Evolutionary conservation across 1,139 yeast species (phyloP), one percentile per base, ranked within the genome.

Genomic region (Wickerhamiella infanticola): DNA sequence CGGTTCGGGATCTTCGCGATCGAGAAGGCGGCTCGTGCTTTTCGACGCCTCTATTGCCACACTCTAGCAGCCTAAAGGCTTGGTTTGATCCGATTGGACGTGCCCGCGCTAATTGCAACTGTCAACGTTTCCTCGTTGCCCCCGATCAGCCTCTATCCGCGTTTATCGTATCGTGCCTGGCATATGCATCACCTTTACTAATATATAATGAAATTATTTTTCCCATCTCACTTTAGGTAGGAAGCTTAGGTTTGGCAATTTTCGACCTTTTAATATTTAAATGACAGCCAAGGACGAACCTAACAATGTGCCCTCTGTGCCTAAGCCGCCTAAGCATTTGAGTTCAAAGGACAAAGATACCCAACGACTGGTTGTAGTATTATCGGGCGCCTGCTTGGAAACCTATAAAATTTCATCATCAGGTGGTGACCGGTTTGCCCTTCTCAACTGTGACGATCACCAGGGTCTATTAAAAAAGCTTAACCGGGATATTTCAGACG

Each of bases 401-500:
- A 88, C 97, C 11, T 94, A 88, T 63, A 88, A 85, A 63, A 77
- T 88, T 63, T 78, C 84, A 8, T 76, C 80, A 6, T 74, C 82
- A 27, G 86, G 88, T 45, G 95, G 94, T 46, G 97, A 88, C 62
- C 83, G 90, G 62, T 90, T 81, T 60, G 96, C 94, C 0, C 68
- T 90, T 52, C 72, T 90, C 57, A 90, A 90, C 68, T 90, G 98
- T 70, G 98, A 90, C 64, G 98, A 90, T 63, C 98, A 90, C 63
- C 98, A 90, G 67, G 97, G 97, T 13, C 71, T 90, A 48, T 70
- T 90, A 57, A 81, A 93, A 64, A 88, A 86, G 62, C 85, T 88
- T 94, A 95, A 95, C 42, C 75, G 96, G 61, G 97, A 90, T 62
- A 90, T 90, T 55, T 88, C 95, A 41, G 98, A 90, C 62, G 97